Evolutionary conservation across 768 basidiomycete genomes (phyloP).

Genomic region (Leccinellum luteum): DNA sequence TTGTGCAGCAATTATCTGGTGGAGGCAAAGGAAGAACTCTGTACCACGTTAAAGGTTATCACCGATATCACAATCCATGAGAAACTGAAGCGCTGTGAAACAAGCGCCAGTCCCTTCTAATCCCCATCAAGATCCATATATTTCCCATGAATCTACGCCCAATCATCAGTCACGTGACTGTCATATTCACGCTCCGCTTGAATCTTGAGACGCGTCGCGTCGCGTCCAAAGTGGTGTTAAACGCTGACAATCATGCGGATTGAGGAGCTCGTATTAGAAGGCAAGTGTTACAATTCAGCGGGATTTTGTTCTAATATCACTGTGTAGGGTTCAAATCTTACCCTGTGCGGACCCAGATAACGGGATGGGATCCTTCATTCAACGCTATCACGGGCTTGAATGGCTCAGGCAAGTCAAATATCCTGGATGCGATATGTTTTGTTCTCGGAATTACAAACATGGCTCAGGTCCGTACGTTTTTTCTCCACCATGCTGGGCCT

Average conservation of each 20-base stretch:
- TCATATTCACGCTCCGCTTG: constrained; percentile 23
- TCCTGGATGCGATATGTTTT: constrained; percentile 98
- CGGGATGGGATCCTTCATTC: constrained; percentile 97
- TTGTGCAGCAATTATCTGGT: not conserved
- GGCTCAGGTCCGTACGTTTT: constrained; percentile 58
- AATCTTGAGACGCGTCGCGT: constrained; percentile 31
- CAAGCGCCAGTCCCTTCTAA: not conserved
- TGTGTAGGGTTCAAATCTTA: constrained; percentile 92
- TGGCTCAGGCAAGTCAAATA: constrained; percentile 98
- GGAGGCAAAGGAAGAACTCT: not conserved
- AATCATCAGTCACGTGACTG: constrained; percentile 14
- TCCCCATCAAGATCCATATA: not conserved
- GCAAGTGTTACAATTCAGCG: constrained; percentile 32
- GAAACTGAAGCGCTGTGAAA: constrained; percentile 14
- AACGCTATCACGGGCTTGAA: constrained; percentile 97
- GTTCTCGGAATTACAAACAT: constrained; percentile 97
- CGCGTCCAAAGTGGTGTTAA: constrained; percentile 15
- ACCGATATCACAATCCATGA: not conserved
- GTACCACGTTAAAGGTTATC: not conserved
- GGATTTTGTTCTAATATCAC: not conserved
- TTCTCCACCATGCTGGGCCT: not conserved
- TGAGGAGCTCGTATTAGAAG: constrained; percentile 93
- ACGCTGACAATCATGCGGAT: constrained; percentile 67
- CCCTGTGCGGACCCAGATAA: constrained; percentile 92
- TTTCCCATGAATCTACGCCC: not conserved